Evolutionary conservation across 257 asterid genomes (phyloP).

Genomic region (Capsicum chinense): DNA sequence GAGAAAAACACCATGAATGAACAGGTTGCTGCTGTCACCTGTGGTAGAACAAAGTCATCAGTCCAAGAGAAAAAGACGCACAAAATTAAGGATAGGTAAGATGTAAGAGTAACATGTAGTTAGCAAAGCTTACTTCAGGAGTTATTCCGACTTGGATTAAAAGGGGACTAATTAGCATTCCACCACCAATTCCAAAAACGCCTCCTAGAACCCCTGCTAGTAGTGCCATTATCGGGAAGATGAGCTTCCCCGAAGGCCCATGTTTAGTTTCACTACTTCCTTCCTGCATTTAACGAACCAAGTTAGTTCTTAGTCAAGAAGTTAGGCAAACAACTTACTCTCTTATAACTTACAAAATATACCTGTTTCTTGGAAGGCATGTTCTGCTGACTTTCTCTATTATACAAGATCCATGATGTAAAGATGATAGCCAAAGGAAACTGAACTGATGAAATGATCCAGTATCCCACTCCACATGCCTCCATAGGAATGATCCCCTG

Average conservation of each 20-base stretch:
- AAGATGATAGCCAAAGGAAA: conserved; percentile 71
- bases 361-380: conserved; percentile 52
- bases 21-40: conserved; percentile 91
- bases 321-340: not conserved
- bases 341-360: not conserved
- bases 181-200: conserved; percentile 91
- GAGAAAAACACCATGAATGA: conserved; percentile 94
- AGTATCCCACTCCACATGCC: conserved; percentile 79
- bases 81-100: not conserved
- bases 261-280: conserved; percentile 34
- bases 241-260: conserved; percentile 37
- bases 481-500: conserved; percentile 69
- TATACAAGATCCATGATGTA: conserved; percentile 59
- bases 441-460: conserved; percentile 76
- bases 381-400: conserved; percentile 32
- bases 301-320: not conserved
- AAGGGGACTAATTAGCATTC: conserved; percentile 88
- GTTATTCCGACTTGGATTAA: conserved; percentile 77
- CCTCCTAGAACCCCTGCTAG: conserved; percentile 88
- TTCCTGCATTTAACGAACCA: conserved; percentile 46
- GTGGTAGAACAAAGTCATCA: not conserved
- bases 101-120: not conserved
- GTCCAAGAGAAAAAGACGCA: not conserved
- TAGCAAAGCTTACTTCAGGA: conserved; percentile 65
- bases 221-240: conserved; percentile 82